Evolutionary conservation across 148 eudicot genomes (phyloP), one percentile per base, ranked within the genome.

Genomic region (Vaccinium corymbosum): DNA sequence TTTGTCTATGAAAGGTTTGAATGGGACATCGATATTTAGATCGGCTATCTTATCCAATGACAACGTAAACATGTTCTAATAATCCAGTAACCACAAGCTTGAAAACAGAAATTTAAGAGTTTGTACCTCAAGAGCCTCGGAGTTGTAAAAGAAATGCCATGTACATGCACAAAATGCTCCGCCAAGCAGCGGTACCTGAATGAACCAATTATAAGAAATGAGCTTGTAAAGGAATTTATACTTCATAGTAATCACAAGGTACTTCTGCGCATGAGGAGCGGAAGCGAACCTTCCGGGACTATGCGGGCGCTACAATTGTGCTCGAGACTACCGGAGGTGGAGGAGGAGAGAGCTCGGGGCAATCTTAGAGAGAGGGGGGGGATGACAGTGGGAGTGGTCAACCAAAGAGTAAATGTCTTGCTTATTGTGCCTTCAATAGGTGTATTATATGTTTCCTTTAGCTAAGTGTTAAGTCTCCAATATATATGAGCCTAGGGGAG

Each of bases 91-190:
- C 6, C 48, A 49, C 14, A 7, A 51, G 14, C 49, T 48, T 22
- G 29, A 10, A 62, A 62, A 81, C 11, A 32, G 42, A 62, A 55
- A 42, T 9, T 42, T 16, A 19, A 55, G 0, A 55, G 46, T 19
- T 42, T 78, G 80, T 91, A 91, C 97, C 93, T 95, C 93, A 76
- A 95, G 95, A 38, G 94, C 86, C 89, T 93, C 97, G 0, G 98
- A 86, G 85, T 96, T 94, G 83, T 95, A 95, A 85, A 96, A 96
- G 97, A 96, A 96, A 89, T 96, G 99, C 98, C 99, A 96, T 55
- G 99, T 96, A 87, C 99, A 96, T 35, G 98, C 99, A 87, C 99
- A 96, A 88, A 96, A 81, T 84, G 98, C 99, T 91, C 98, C 99
- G 71, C 97, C 98, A 83, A 96, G 97, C 83, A 94, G 84, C 15